Conservation (phyloP, 768 basidiomycete genomes). For the Russula sp. region DNA sequence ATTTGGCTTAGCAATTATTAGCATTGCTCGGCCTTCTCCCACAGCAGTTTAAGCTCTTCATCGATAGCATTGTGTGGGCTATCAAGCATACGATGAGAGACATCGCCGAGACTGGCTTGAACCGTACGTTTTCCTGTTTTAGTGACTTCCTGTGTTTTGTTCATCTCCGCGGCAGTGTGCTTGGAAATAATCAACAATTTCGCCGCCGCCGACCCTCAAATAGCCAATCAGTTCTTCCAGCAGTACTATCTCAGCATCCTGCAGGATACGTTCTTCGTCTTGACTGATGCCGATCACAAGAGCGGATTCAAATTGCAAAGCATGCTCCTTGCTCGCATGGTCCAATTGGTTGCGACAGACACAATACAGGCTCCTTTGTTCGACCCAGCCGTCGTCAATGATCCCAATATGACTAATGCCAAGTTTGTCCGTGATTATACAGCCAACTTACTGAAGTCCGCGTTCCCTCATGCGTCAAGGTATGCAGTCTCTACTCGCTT, state of each 20-base stretch:
- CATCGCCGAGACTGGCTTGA: conserved; percentile 87
- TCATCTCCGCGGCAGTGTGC: conserved; percentile 52
- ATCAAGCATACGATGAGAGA: conserved; percentile 99
- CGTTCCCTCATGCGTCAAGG: conserved; percentile 91
- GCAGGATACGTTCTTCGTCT: conserved; percentile 94
- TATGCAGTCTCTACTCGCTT: conserved; percentile 35
- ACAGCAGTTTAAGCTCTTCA: conserved; percentile 91
- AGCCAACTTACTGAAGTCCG: conserved; percentile 75
- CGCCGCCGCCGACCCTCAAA: conserved; percentile 65
- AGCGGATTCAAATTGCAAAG: conserved; percentile 96
- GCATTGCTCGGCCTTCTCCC: conserved; percentile 86
- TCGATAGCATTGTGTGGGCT: conserved; percentile 99
- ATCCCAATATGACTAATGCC: conserved; percentile 70
- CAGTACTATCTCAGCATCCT: conserved; percentile 90
- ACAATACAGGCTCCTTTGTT: conserved; percentile 77
- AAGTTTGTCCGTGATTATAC: conserved; percentile 81
- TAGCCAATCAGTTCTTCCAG: conserved; percentile 92
- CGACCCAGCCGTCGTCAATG: conserved; percentile 66
- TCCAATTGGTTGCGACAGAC: conserved; percentile 84
- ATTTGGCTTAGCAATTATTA: conserved; percentile 27
- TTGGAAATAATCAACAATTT: conserved; percentile 96
- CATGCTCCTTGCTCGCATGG: conserved; percentile 85
- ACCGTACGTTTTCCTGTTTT: conserved; percentile 42
- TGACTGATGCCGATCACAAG: conserved; percentile 98
- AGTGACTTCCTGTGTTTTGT: conserved; percentile 3